Conservation (phyloP, 2,329 filamentous ascomycete genomes). For the Talaromyces albobiverticillius region DNA sequence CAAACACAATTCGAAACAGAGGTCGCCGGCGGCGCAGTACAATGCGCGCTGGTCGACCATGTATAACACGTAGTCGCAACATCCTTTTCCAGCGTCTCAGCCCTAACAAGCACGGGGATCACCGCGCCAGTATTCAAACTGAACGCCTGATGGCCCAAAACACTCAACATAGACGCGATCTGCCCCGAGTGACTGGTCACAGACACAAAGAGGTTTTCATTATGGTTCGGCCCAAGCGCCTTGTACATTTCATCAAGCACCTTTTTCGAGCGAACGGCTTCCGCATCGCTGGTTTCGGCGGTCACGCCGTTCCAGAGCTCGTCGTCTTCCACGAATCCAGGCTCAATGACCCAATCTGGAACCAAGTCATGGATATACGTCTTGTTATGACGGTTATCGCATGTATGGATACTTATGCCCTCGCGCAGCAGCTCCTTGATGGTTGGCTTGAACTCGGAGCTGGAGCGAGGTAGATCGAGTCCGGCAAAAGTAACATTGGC, state of each 20-base stretch:
- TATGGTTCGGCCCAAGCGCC: slow-evolving; percentile 14
- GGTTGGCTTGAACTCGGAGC: slow-evolving; percentile 47
- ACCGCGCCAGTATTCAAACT: slow-evolving; percentile 47
- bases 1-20: slow-evolving; percentile 30
- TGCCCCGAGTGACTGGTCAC: slow-evolving; percentile 59
- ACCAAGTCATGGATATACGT: slow-evolving; percentile 48
- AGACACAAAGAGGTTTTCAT: slow-evolving; percentile 42
- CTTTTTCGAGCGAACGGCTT: slow-evolving; percentile 43
- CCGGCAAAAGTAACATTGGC: slow-evolving; percentile 52
- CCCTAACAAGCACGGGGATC: slow-evolving; percentile 51
- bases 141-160: slow-evolving; percentile 46
- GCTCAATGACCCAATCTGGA: slow-evolving; percentile 51
- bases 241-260: slow-evolving; percentile 54
- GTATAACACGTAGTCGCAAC: slow-evolving; percentile 21
- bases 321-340: slow-evolving; percentile 53
- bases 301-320: slow-evolving; percentile 51
- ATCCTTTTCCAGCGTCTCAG: slow-evolving; percentile 24
- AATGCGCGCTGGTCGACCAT: slow-evolving; percentile 30
- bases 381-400: slow-evolving; percentile 52
- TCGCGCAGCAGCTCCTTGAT: slow-evolving; percentile 59
- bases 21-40: slow-evolving; percentile 31
- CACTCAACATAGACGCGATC: slow-evolving; percentile 50
- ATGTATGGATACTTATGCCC: slow-evolving; percentile 59
- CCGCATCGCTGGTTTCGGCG: slow-evolving; percentile 47
- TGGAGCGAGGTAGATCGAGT: slow-evolving; percentile 40